Conservation (phyloP, 1,139 yeast species). For the Insectozyma bohioensis region DNA sequence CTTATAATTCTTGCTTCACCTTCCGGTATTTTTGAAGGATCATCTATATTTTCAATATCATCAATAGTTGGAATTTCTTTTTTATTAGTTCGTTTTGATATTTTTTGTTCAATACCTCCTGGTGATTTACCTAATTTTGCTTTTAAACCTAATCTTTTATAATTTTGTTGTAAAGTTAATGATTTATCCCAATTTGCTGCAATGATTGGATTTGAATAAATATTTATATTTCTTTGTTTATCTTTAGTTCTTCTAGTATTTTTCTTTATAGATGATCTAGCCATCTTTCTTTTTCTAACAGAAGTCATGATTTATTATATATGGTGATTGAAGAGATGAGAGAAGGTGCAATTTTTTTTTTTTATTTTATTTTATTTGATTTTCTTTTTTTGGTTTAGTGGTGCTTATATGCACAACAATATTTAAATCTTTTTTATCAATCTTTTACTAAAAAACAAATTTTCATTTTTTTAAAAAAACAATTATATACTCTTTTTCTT, state of each 20-base stretch:
- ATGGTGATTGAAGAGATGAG: constrained; percentile 5
- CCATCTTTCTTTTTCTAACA: constrained; percentile 86
- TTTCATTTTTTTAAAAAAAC: too few species aligned
- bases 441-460: too few species aligned
- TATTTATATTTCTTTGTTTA: constrained; percentile 61
- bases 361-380: too few species aligned
- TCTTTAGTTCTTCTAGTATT: constrained; percentile 70
- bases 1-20: constrained; percentile 83
- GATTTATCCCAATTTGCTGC: constrained; percentile 89
- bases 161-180: constrained; percentile 80
- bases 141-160: constrained; percentile 71
- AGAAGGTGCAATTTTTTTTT: background rate
- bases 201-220: constrained; percentile 74
- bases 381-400: too few species aligned
- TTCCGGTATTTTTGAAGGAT: constrained; percentile 61
- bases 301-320: constrained; percentile 60
- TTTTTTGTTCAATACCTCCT: constrained; percentile 63
- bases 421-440: too few species aligned
- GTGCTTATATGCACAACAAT: too few species aligned
- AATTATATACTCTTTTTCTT: too few species aligned
- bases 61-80: constrained; percentile 34
- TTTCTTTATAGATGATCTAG: constrained; percentile 66
- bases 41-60: constrained; percentile 42
- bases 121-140: constrained; percentile 64
- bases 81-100: constrained; percentile 29